Conservation (phyloP, 306 rosid species). For the Elaeagnus macrophylla region DNA sequence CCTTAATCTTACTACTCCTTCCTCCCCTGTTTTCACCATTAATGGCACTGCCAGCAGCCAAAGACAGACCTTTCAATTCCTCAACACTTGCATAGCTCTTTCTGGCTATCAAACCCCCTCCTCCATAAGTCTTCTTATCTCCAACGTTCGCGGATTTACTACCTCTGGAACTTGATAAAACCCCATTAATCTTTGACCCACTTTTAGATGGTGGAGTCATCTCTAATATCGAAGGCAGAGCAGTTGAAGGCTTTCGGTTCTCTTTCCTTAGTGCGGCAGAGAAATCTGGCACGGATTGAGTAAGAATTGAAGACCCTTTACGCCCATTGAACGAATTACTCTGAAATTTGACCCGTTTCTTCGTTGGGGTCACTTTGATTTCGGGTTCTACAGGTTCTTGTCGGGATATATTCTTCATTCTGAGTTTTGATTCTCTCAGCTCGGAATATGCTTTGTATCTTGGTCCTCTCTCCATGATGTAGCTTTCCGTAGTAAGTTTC, state of each 20-base stretch:
- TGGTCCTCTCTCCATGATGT: conserved; percentile 62
- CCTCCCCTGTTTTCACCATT: conserved; percentile 56
- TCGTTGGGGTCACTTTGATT: conserved; percentile 28
- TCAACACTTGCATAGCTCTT: conserved; percentile 72
- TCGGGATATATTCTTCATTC: conserved; percentile 26
- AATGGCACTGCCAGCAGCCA: conserved; percentile 49
- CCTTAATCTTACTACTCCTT: conserved; percentile 25
- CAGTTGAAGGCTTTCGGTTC: conserved; percentile 49
- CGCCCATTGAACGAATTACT: conserved; percentile 14
- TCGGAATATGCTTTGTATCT: conserved; percentile 63
- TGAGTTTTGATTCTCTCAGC: conserved; percentile 52
- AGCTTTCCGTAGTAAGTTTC: conserved; percentile 32
- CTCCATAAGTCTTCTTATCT: conserved; percentile 37
- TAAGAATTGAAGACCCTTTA: conserved; percentile 43
- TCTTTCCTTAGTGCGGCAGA: conserved; percentile 61
- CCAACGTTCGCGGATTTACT: conserved; percentile 66
- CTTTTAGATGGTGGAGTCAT: conserved; percentile 64
- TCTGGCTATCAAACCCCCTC: conserved; percentile 43
- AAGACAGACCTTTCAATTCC: conserved; percentile 57
- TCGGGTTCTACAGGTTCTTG: conserved; percentile 20
- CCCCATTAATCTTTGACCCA: conserved; percentile 28
- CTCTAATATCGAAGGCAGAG: conserved; percentile 38
- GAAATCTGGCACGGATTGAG: conserved; percentile 95
- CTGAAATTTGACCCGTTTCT: conserved; percentile 62
- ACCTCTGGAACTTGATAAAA: conserved; percentile 54